phyloP scores from a whole-genome alignment of 345 rosid species.

The Brassica rapa region DNA sequence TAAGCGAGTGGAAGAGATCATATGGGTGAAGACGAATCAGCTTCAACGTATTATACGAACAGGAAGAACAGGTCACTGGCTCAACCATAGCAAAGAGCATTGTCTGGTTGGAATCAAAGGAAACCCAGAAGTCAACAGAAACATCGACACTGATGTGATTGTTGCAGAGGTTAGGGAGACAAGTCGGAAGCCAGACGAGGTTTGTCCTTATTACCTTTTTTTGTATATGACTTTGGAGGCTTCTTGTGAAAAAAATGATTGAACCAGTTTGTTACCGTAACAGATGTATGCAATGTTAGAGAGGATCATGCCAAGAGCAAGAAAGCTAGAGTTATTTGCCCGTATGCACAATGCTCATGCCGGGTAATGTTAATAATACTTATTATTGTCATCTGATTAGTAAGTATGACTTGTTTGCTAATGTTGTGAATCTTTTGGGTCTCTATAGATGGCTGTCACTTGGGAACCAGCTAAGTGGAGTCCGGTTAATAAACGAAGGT shows the following conservation, averaged over 20 bases:
- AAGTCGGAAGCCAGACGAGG: constrained; percentile 99
- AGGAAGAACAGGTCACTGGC: constrained; percentile 99
- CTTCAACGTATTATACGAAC: constrained; percentile 98
- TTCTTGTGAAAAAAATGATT: constrained; percentile 3
- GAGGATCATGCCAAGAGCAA: constrained; percentile 94
- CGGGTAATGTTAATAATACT: constrained; percentile 51
- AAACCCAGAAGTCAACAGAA: constrained; percentile 87
- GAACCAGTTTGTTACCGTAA: background rate
- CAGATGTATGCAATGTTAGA: constrained; percentile 99
- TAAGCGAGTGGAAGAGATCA: constrained; percentile 93
- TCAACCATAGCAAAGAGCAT: constrained; percentile 97
- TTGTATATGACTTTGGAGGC: background rate
- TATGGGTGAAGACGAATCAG: constrained; percentile 93
- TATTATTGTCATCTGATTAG: background rate
- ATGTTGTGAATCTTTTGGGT: background rate
- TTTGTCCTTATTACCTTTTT: constrained; percentile 36
- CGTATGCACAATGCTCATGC: constrained; percentile 99
- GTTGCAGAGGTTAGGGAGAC: constrained; percentile 99
- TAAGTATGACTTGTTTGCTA: background rate
- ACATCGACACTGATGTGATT: constrained; percentile 94
- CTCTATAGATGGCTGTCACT: constrained; percentile 83
- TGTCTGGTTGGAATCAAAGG: constrained; percentile 99
- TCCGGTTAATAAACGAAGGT: constrained; percentile 87
- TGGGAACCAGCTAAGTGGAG: constrained; percentile 91
- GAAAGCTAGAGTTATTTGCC: constrained; percentile 92